phyloP scores from a whole-genome alignment of 192 early-diverging fungal species.

The Linnemannia elongata region DNA sequence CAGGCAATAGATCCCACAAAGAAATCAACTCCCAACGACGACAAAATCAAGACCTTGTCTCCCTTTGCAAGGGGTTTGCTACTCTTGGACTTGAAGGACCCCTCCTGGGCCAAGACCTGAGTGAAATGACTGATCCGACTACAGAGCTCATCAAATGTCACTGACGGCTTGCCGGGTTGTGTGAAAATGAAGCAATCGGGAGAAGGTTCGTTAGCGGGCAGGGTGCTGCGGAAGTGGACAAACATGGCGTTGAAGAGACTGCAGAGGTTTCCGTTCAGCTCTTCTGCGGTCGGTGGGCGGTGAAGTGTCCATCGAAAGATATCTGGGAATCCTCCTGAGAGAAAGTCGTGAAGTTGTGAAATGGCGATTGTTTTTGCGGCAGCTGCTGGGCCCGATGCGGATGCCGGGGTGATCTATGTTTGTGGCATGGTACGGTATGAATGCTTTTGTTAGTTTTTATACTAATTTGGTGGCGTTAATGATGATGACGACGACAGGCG shows the following conservation, averaged over 20 bases:
- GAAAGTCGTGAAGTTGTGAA: conserved; percentile 54
- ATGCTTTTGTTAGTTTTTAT: neutral
- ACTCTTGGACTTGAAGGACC: conserved; percentile 12
- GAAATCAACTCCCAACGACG: conserved; percentile 51
- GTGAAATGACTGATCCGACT: conserved; percentile 54
- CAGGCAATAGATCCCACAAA: conserved; percentile 53
- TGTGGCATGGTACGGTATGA: neutral
- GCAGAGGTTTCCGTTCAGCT: conserved; percentile 53
- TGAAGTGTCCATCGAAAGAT: conserved; percentile 52
- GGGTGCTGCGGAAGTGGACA: conserved; percentile 24
- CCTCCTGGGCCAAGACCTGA: conserved; percentile 36
- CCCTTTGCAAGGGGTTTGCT: conserved; percentile 33
- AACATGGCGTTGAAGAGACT: conserved; percentile 56
- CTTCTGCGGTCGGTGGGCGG: conserved; percentile 39
- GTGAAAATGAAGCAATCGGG: conserved; percentile 57
- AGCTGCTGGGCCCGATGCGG: neutral
- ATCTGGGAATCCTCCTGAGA: conserved; percentile 48
- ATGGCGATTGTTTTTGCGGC: conserved; percentile 49
- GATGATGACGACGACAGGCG: neutral
- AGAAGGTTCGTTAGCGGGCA: conserved; percentile 33
- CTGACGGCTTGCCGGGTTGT: conserved; percentile 38
- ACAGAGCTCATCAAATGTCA: conserved; percentile 50
- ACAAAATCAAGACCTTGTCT: conserved; percentile 52
- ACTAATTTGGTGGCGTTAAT: neutral
- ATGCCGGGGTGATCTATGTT: neutral